phyloP scores from a whole-genome alignment of 2,329 filamentous ascomycete species.

The Emmonsiellopsis sp. region DNA sequence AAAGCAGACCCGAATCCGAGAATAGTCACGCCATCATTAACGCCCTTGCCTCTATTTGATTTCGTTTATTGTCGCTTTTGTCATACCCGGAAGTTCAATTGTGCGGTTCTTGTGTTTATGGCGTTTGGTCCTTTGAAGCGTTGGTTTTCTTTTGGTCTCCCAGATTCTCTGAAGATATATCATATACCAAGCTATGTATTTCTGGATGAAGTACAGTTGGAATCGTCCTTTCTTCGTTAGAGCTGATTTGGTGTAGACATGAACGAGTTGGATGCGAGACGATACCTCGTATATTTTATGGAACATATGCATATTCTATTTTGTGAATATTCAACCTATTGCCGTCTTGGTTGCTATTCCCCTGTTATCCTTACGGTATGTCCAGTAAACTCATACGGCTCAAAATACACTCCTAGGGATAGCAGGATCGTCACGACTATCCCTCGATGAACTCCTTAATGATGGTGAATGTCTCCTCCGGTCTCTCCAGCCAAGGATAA shows the following conservation, averaged over 20 bases:
- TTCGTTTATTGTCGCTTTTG: not conserved
- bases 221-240: not conserved
- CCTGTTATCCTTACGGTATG: too few species aligned
- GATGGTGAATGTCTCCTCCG: slow-evolving; percentile 7
- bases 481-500: slow-evolving; percentile 20
- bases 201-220: not conserved
- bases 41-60: not conserved
- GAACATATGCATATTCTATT: slow-evolving; percentile 6
- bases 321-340: too few species aligned
- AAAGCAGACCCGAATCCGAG: slow-evolving; percentile 29
- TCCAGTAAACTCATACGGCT: too few species aligned
- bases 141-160: slow-evolving; percentile 12
- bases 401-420: too few species aligned
- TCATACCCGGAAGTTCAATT: not conserved
- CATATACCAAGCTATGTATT: slow-evolving; percentile 3
- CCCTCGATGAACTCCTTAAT: slow-evolving; percentile 8
- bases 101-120: slow-evolving; percentile 6
- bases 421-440: not conserved
- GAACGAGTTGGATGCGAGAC: slow-evolving; percentile 6
- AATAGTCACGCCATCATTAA: slow-evolving; percentile 16
- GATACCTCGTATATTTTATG: slow-evolving; percentile 2
- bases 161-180: not conserved
- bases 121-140: slow-evolving; percentile 9
- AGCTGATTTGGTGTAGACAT: not conserved
- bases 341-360: too few species aligned